Percentiles rank a stretch among this genome's conserved stretches.
Conservation (phyloP, 495 filamentous ascomycete species). For the Aspergillus nidulans region DNA sequence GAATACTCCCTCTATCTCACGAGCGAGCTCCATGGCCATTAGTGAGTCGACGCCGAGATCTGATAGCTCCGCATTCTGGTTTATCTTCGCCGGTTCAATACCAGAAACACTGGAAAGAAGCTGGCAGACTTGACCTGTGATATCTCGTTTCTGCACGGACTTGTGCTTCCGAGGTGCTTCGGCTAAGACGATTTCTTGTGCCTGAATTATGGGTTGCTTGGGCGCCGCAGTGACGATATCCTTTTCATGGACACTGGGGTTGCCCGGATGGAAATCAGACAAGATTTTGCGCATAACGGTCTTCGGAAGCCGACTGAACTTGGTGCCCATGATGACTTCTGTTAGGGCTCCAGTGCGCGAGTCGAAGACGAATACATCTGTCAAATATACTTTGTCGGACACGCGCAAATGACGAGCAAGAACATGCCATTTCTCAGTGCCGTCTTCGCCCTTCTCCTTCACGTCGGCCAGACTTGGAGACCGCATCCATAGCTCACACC, state of each 20-base stretch:
- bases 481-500: conserved; percentile 41
- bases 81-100: conserved; percentile 37
- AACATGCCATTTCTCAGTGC: conserved; percentile 39
- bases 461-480: conserved; percentile 25
- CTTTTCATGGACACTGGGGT: not conserved
- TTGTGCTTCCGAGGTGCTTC: not conserved
- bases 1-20: conserved; percentile 42
- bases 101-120: conserved; percentile 28
- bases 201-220: not conserved
- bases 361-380: conserved; percentile 50
- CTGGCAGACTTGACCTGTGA: conserved; percentile 6
- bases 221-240: not conserved
- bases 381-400: conserved; percentile 33
- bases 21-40: conserved; percentile 48
- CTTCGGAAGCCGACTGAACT: conserved; percentile 39
- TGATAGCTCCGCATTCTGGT: conserved; percentile 28
- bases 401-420: conserved; percentile 30
- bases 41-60: conserved; percentile 53
- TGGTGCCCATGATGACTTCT: conserved; percentile 47
- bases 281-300: conserved; percentile 37
- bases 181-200: not conserved
- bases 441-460: not conserved
- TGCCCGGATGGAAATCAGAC: not conserved
- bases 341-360: conserved; percentile 28
- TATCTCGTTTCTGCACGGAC: not conserved